A percentile compares a stretch with the other conserved stretches of the same genome.
These are phyloP conservation scores for Bisporella sp. DNA, from an alignment of 2,329 filamentous ascomycete genomes.

Conservation along the genomic window DNA sequence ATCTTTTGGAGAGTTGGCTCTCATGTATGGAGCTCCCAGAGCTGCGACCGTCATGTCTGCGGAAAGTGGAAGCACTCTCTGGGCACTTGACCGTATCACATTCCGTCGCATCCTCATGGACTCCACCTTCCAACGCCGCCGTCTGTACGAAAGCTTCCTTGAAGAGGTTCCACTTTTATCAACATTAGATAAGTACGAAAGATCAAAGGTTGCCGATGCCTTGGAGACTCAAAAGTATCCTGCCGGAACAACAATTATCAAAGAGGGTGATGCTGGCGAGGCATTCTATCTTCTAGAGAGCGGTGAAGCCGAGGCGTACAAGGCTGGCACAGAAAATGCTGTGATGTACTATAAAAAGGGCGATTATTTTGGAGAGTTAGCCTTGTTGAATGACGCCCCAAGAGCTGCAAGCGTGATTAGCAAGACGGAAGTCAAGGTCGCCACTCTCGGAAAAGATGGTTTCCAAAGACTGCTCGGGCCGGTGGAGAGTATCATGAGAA, in stretches of 20 bases:
- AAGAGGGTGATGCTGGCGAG: conserved; percentile 83
- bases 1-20: conserved; percentile 90
- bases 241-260: conserved; percentile 75
- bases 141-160: conserved; percentile 95
- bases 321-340: conserved; percentile 59
- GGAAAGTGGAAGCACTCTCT: conserved; percentile 72
- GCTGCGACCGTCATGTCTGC: conserved; percentile 88
- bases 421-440: conserved; percentile 84
- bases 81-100: conserved; percentile 91
- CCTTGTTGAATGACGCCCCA: conserved; percentile 86
- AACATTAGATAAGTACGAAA: conserved; percentile 82
- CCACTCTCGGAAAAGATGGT: conserved; percentile 83
- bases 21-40: conserved; percentile 98
- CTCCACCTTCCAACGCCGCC: conserved; percentile 88
- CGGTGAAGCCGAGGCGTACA: conserved; percentile 82
- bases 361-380: conserved; percentile 95
- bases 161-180: conserved; percentile 86
- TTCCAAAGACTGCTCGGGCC: conserved; percentile 91
- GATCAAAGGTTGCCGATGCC: conserved; percentile 95
- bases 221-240: conserved; percentile 85
- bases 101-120: conserved; percentile 99
- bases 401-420: conserved; percentile 84
- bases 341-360: conserved; percentile 84
- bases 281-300: conserved; percentile 87
- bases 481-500: conserved; percentile 89